Conservation (phyloP, 169 alveolate species). For the Perkinsus chesapeaki region DNA sequence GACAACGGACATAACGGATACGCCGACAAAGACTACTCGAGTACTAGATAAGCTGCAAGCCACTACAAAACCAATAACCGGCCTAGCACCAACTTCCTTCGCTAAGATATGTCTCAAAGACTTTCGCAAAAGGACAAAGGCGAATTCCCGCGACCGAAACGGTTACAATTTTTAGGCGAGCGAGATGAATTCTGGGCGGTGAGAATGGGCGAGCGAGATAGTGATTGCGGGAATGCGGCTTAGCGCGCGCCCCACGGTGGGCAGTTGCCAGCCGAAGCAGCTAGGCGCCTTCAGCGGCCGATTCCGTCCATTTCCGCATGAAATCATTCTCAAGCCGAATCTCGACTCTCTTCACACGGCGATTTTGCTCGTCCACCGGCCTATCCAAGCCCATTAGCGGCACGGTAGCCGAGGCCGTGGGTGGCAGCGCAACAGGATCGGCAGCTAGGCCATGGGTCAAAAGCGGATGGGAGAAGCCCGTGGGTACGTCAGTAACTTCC, state of each 20-base stretch:
- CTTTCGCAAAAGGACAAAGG: neutral
- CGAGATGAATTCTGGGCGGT: neutral
- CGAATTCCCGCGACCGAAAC: neutral
- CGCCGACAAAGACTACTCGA: too few relatives aligned
- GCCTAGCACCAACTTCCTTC: neutral
- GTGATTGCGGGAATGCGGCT: neutral
- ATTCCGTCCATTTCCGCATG: neutral
- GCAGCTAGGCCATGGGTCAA: neutral
- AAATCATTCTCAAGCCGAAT: neutral
- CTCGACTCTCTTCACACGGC: neutral
- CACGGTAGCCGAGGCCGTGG: neutral
- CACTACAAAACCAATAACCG: too few relatives aligned
- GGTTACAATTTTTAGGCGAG: neutral
- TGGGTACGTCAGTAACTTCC: neutral
- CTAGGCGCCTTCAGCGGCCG: neutral
- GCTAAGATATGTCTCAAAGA: neutral
- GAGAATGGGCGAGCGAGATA: neutral
- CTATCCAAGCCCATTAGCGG: neutral
- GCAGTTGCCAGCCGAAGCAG: neutral
- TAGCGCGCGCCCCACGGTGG: neutral
- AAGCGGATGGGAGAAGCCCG: neutral
- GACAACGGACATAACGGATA: too few relatives aligned
- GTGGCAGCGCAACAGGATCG: neutral
- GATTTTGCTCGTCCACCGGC: neutral
- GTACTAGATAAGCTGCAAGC: too few relatives aligned